A percentile compares a stretch with the other conserved stretches of the same genome.
Evolutionary conservation across 2,329 filamentous ascomycete genomes (phyloP).

Genomic region (Aspergillus japonicus): DNA sequence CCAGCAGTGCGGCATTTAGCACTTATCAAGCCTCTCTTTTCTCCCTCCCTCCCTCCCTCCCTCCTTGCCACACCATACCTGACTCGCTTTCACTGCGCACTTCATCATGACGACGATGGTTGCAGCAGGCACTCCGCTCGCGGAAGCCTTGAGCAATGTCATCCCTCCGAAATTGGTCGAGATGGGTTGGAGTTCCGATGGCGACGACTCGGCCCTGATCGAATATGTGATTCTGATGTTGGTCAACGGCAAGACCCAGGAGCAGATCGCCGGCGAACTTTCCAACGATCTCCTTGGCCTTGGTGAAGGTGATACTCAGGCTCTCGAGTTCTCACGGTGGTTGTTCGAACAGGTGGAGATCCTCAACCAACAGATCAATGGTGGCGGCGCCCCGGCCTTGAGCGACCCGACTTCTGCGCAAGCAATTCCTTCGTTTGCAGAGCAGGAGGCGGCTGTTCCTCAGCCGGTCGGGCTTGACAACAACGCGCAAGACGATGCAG

Average conservation of each 20-base stretch:
- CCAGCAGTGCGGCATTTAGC: background rate
- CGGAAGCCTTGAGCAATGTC: conserved; percentile 74
- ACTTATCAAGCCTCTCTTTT: conserved; percentile 1
- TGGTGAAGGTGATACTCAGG: conserved; percentile 76
- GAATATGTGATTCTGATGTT: conserved; percentile 99
- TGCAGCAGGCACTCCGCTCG: conserved; percentile 74
- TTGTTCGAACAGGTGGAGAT: conserved; percentile 81
- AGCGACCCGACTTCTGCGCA: conserved; percentile 23
- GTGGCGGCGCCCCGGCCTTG: conserved; percentile 37
- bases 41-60: conserved; percentile 6
- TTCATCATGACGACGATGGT: conserved; percentile 72
- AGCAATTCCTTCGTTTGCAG: conserved; percentile 36
- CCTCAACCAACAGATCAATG: conserved; percentile 64
- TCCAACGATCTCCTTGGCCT: conserved; percentile 82
- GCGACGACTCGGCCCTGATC: conserved; percentile 77
- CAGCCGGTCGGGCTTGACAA: conserved; percentile 15
- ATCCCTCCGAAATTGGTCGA: conserved; percentile 92
- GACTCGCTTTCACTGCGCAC: conserved; percentile 9
- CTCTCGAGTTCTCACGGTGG: conserved; percentile 83
- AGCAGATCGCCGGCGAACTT: conserved; percentile 84
- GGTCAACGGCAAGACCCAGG: conserved; percentile 88
- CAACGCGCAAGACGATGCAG: conserved; percentile 64
- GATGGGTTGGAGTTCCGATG: conserved; percentile 84
- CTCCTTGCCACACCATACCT: background rate
- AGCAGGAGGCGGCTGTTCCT: conserved; percentile 32